phyloP scores from a whole-genome alignment of 805 yeast genomes.

The Wickerhamomyces bisporus region DNA sequence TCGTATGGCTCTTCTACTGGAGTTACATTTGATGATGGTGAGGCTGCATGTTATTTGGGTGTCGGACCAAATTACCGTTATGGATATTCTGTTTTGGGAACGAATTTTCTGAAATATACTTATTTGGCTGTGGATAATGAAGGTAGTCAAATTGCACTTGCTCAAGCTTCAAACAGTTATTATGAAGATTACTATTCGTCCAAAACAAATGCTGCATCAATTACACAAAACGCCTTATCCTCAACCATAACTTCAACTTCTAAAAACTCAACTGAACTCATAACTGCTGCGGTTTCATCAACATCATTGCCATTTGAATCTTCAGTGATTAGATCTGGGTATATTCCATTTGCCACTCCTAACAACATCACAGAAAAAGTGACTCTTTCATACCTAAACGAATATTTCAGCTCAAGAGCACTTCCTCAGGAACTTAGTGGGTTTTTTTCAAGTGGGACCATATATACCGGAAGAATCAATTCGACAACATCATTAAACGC shows the following conservation, averaged over 20 bases:
- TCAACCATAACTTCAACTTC: conserved; percentile 1
- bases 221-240: background rate
- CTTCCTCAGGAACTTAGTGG: conserved; percentile 12
- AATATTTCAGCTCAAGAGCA: background rate
- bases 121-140: conserved; percentile 65
- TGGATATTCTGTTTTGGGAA: conserved; percentile 55
- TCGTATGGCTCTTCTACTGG: conserved; percentile 20
- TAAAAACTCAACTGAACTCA: conserved; percentile 1
- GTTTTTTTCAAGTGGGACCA: conserved; percentile 8
- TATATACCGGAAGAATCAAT: conserved; percentile 15
- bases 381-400: conserved; percentile 6
- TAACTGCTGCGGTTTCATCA: background rate
- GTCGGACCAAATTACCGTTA: conserved; percentile 41
- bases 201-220: background rate
- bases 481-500: conserved; percentile 3
- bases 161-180: conserved; percentile 34
- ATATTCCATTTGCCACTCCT: conserved; percentile 46
- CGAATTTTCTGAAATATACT: conserved; percentile 46
- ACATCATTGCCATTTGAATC: conserved; percentile 8
- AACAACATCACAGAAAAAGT: conserved; percentile 21
- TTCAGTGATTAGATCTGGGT: conserved; percentile 33
- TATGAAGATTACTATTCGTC: conserved; percentile 6
- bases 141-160: conserved; percentile 50
- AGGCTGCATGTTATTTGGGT: conserved; percentile 50
- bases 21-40: conserved; percentile 49